phyloP scores from a whole-genome alignment of 1,284 basidiomycete species.

The Coriolopsis trogii region DNA sequence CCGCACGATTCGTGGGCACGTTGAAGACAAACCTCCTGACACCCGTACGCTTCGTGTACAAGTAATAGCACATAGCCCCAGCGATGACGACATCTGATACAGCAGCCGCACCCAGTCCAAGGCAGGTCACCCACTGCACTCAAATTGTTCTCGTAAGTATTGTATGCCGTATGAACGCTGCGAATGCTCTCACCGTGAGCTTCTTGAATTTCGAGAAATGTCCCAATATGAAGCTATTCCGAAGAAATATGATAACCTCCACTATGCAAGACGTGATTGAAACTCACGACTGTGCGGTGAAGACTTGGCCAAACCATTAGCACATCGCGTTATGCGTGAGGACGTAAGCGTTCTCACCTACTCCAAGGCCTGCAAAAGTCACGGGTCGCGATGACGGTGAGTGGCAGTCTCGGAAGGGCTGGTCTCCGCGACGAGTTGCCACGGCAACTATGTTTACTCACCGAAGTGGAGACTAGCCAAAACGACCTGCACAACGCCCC shows the following conservation, averaged over 20 bases:
- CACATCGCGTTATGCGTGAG: not conserved
- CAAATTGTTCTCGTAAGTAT: not conserved
- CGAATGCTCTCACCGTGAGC: constrained; percentile 24
- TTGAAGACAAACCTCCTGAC: constrained; percentile 27
- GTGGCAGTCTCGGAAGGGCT: too few species aligned
- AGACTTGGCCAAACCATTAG: constrained; percentile 11
- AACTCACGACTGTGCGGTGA: constrained; percentile 33
- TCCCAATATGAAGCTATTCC: constrained; percentile 28
- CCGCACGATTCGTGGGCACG: not conserved
- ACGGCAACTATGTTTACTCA: not conserved
- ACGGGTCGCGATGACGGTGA: not conserved
- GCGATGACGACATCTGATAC: constrained; percentile 36
- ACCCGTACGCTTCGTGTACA: constrained; percentile 34
- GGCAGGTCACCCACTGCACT: constrained; percentile 35
- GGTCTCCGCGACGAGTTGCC: too few species aligned
- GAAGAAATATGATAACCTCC: not conserved
- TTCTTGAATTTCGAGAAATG: constrained; percentile 30
- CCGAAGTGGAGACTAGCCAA: constrained; percentile 29
- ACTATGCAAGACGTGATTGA: not conserved
- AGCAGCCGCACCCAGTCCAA: constrained; percentile 34
- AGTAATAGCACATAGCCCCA: constrained; percentile 33
- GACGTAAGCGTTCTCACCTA: constrained; percentile 14
- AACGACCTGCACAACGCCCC: constrained; percentile 15
- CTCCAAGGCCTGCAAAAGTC: constrained; percentile 19
- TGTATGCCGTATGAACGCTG: not conserved